phyloP scores from a whole-genome alignment of 148 eudicot species.

The Rhododendron henanense region DNA sequence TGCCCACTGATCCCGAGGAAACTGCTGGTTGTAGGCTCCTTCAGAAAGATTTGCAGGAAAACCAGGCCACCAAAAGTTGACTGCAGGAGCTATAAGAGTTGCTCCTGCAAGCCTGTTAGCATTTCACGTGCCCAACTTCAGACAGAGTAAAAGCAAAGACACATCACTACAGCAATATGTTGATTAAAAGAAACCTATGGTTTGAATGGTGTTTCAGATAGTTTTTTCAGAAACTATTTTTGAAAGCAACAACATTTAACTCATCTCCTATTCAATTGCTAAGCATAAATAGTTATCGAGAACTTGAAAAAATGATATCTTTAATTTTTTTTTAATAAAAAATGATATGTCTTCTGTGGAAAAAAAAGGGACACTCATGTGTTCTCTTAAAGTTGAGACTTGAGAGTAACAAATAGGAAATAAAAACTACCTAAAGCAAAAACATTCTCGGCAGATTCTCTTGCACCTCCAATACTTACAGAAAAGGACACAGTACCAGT shows the following conservation, averaged over 20 bases:
- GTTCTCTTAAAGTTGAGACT: not conserved
- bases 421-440: not conserved
- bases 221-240: not conserved
- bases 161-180: not conserved
- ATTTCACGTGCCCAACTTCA: conserved; percentile 11
- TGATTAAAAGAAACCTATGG: not conserved
- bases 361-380: not conserved
- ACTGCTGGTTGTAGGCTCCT: conserved; percentile 36
- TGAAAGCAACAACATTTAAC: not conserved
- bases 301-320: not conserved
- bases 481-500: not conserved
- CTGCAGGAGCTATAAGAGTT: conserved; percentile 49
- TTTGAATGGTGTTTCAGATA: not conserved
- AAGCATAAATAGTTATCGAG: not conserved
- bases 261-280: not conserved
- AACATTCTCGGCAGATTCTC: not conserved
- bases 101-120: conserved; percentile 65
- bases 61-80: conserved; percentile 57
- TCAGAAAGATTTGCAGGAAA: conserved; percentile 48
- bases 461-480: not conserved
- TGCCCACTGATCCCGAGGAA: conserved; percentile 54
- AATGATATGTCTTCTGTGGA: not conserved
- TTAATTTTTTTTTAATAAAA: not conserved
- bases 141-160: not conserved
- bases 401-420: not conserved